Evolutionary conservation across 2,329 filamentous ascomycete genomes (phyloP).

Genomic region (Trichoderma brevicompactum): DNA sequence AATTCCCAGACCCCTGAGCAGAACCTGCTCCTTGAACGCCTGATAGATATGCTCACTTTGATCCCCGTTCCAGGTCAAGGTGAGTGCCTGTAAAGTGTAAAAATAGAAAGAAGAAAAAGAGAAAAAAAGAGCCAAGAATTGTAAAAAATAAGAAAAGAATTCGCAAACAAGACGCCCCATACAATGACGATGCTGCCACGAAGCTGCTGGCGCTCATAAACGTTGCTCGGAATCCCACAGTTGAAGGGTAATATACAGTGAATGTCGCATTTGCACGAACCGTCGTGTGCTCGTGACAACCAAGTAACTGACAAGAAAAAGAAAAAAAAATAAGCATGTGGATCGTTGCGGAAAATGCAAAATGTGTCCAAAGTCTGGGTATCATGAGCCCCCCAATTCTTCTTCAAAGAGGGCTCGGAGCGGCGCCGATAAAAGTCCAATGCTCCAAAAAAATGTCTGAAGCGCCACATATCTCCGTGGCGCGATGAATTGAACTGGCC

Average conservation of each 20-base stretch:
- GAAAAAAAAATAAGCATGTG: conserved; percentile 15
- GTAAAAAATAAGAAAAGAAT: conserved; percentile 13
- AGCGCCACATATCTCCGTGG: conserved; percentile 15
- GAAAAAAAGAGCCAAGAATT: conserved; percentile 1
- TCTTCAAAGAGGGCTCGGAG: conserved; percentile 16
- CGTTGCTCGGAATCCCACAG: conserved; percentile 21
- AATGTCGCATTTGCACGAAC: conserved; percentile 13
- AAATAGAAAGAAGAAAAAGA: background rate
- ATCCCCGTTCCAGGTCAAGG: conserved; percentile 1
- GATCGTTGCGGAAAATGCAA: conserved; percentile 23
- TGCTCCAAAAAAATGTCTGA: conserved; percentile 24
- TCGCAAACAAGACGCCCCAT: conserved; percentile 28
- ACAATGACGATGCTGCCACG: conserved; percentile 27
- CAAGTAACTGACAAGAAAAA: background rate
- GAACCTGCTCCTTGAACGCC: conserved; percentile 26
- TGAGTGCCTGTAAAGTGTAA: conserved; percentile 23
- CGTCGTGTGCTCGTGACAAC: conserved; percentile 19
- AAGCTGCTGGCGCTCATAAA: conserved; percentile 25
- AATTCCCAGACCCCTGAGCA: conserved; percentile 19
- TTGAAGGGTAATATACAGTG: conserved; percentile 26
- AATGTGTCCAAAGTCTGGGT: conserved; percentile 29
- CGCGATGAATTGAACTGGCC: conserved; percentile 22
- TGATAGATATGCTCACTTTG: conserved; percentile 25
- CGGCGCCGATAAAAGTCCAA: conserved; percentile 23
- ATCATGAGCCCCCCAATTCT: conserved; percentile 23